Base-by-base conservation (phyloP, 176 grass and related monocot genomes). In the bread wheat (Triticum aestivum) region DNA sequence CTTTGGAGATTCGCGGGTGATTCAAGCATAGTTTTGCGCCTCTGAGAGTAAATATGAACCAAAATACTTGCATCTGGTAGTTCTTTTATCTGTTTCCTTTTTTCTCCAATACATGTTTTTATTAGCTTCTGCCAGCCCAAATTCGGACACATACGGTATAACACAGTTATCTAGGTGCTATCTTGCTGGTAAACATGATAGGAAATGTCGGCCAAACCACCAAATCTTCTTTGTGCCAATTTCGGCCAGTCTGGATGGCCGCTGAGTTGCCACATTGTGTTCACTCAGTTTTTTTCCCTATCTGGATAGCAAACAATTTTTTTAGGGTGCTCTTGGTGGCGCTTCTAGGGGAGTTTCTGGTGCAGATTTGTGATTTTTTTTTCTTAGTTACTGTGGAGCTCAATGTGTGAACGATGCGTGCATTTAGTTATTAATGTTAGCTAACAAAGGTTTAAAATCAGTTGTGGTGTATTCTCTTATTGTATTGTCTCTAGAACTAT, bases 21-120 rank as follows among this genome's bases (percentile, higher is more conserved):
- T 75, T 79, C 10, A 39, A 81, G 73, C 86, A 30, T 66, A 67
- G 68, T 17, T 66, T 66, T 30, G 59, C 44, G 24, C 51, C 61
- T 52, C 7, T 67, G 51, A 20, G 69, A 35, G 82, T 61, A 18
- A 73, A 66, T 4, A 23, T 24, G 49, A 70, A 80, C 26, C 41
- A 35, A 85, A 59, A 49, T 69, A 26, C 18, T 54, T 13, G 24
- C 45, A 69, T 65, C 38, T 41, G 3, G 23, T 26, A 67, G 77
- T 85, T 80, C 30, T 38, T 34, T 71, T 9, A 38, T 44, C 14
- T 64, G 29, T 49, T 88, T 72, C 38, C 21, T 63, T 65, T 49
- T 62, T 84, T 41, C 30, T 35, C 51, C 59, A 4, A 73, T 27
- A 64, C 69, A 77, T 13, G 9, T 15, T 83, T n/a, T 49, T 78